Conservation (phyloP, 768 basidiomycete genomes). For the Lyophyllum shimeji region DNA sequence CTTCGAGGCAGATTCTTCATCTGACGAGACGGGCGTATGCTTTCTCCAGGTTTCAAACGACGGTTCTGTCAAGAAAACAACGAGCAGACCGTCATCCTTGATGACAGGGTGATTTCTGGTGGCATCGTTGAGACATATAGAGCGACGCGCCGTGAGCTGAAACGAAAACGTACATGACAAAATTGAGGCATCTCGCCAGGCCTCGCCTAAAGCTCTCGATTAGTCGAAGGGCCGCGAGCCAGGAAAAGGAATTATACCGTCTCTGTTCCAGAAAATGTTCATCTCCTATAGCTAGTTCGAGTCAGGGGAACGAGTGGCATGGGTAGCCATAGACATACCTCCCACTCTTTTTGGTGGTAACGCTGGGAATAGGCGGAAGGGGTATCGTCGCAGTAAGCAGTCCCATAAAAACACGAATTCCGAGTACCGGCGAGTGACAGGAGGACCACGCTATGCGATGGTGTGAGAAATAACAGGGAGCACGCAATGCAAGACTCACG, state of each 20-base stretch:
- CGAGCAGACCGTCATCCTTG: slow-evolving; percentile 81
- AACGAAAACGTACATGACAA: slow-evolving; percentile 57
- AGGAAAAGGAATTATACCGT: slow-evolving; percentile 40
- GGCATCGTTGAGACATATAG: background rate
- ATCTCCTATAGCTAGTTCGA: slow-evolving; percentile 54
- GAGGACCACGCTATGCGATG: slow-evolving; percentile 49
- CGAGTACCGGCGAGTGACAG: slow-evolving; percentile 85
- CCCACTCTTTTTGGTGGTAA: slow-evolving; percentile 93
- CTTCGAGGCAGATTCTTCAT: slow-evolving; percentile 85
- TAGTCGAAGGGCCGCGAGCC: background rate
- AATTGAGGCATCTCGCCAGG: slow-evolving; percentile 75
- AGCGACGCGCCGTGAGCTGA: background rate
- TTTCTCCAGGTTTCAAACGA: slow-evolving; percentile 91
- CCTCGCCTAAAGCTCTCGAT: slow-evolving; percentile 56
- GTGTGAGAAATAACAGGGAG: slow-evolving; percentile 6
- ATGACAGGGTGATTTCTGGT: slow-evolving; percentile 87
- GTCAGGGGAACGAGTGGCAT: slow-evolving; percentile 7
- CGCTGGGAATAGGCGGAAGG: slow-evolving; percentile 85
- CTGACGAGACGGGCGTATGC: slow-evolving; percentile 68
- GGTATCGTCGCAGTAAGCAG: slow-evolving; percentile 81
- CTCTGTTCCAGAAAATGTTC: slow-evolving; percentile 90
- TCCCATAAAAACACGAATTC: slow-evolving; percentile 94
- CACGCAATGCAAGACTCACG: slow-evolving; percentile 41
- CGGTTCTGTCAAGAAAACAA: slow-evolving; percentile 78
- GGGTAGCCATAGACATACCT: slow-evolving; percentile 51